These are phyloP conservation scores for Phialophora expanda DNA, from an alignment of 2,329 filamentous ascomycete genomes.

Conservation along the genomic window DNA sequence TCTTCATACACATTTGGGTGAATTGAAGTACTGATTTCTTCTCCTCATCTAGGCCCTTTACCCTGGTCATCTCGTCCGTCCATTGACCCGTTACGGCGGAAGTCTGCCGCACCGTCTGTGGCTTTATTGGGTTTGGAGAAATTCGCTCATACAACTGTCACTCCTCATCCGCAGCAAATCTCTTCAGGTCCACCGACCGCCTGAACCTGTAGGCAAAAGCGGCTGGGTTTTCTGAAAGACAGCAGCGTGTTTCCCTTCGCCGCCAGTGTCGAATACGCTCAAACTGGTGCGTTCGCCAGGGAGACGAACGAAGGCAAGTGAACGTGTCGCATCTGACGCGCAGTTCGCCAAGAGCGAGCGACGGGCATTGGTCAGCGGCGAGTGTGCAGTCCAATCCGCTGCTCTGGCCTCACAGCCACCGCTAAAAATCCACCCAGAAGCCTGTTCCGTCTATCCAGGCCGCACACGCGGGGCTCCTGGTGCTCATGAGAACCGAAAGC, in stretches of 20 bases:
- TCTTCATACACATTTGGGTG: neutral
- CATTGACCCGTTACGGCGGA: neutral
- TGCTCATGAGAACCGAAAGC: constrained; percentile 13
- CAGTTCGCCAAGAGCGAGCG: constrained; percentile 2
- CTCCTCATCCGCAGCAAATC: neutral
- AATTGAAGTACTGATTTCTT: neutral
- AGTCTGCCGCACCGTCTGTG: neutral
- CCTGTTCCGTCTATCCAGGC: constrained; percentile 14
- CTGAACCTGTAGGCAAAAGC: neutral
- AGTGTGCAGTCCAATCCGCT: constrained; percentile 12
- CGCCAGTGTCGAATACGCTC: neutral
- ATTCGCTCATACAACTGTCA: neutral
- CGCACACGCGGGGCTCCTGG: constrained; percentile 6
- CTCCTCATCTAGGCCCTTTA: neutral
- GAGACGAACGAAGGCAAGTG: neutral
- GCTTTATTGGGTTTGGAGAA: neutral
- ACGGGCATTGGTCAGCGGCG: constrained; percentile 23
- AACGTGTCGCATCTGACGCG: constrained; percentile 3
- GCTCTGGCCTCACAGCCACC: constrained; percentile 14
- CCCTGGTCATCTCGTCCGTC: neutral
- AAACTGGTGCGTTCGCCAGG: neutral
- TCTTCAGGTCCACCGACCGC: neutral
- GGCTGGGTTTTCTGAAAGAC: neutral
- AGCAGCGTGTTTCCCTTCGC: neutral
- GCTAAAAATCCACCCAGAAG: constrained; percentile 4